Evolutionary conservation across 2,329 filamentous ascomycete species (phyloP), one percentile per base, ranked within the genome.

Genomic region (Neurospora sp.): DNA sequence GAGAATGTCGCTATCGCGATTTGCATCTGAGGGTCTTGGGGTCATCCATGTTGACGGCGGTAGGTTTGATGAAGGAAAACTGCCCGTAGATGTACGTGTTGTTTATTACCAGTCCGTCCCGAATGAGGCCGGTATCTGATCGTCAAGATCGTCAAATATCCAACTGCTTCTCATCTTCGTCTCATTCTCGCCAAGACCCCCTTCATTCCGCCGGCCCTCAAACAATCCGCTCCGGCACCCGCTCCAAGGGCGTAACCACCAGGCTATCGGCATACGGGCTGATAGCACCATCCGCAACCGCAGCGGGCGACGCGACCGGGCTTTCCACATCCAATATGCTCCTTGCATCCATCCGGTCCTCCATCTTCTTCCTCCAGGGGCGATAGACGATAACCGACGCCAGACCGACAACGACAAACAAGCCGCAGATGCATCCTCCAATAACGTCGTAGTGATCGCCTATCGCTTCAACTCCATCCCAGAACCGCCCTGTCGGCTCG

Each of bases 381-480:
- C 86, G 87, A 77, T 97, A 97, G 0, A 91, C 77, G 0, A 95
- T 15, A 0, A 97, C 86, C 8, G 92, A 93, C 0, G 91, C 83
- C 1, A 88, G 79, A 0, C 93, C 95, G 66, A 93, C 90, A 0
- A 97, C 79, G 0, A 97, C 80, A 75, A 98, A 98, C 0, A 92
- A 84, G 0, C 89, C 93, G 73, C 94, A 97, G 40, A 99, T 97
- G 17, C 86, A 87, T 1, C 92, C 96, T 10, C 94, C 93, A 66
- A 97, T 89, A 71, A 95, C 87, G 79, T 97, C 92, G 74, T 93
- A 97, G 77, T 93, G 85, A 73, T 97, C 92, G 0, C 91, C 89
- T 0, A 91, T 88, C 0, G 84, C 86, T 67, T 88, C 86, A 0
- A 98, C 91, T 0, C 93, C 94, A 68, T 97, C 89, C 96, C 96